Conservation (phyloP, 2,329 filamentous ascomycete species). For the Neocatenulostroma microsporum region DNA sequence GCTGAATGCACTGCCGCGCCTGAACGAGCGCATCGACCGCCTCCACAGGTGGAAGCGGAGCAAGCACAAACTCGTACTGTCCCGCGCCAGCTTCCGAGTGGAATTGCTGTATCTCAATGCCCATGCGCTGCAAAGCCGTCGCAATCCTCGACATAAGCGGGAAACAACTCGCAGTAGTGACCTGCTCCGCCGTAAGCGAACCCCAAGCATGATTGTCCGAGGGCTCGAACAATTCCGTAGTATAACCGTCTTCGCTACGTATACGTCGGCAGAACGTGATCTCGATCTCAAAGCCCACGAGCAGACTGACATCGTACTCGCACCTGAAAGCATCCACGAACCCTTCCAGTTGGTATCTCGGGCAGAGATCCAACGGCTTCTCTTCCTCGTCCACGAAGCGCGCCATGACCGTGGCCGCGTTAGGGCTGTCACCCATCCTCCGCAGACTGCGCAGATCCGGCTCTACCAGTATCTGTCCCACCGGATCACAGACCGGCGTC, state of each 20-base stretch:
- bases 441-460: slow-evolving; percentile 59
- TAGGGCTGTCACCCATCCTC: slow-evolving; percentile 39
- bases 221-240: slow-evolving; percentile 31
- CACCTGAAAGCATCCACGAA: slow-evolving; percentile 46
- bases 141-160: slow-evolving; percentile 60
- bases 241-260: no score
- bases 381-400: slow-evolving; percentile 56
- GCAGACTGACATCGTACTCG: slow-evolving; percentile 49
- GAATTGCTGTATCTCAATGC: slow-evolving; percentile 62
- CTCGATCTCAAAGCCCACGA: slow-evolving; percentile 76
- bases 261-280: slow-evolving; percentile 59
- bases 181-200: slow-evolving; percentile 55
- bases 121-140: slow-evolving; percentile 50
- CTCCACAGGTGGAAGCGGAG: slow-evolving; percentile 53
- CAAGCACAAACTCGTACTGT: slow-evolving; percentile 70
- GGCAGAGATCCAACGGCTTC: slow-evolving; percentile 50
- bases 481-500: slow-evolving; percentile 47
- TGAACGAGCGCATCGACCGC: slow-evolving; percentile 67
- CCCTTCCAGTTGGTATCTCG: slow-evolving; percentile 40
- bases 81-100: slow-evolving; percentile 66
- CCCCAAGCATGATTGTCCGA: slow-evolving; percentile 65
- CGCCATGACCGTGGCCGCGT: slow-evolving; percentile 55
- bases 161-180: slow-evolving; percentile 47
- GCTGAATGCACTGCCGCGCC: slow-evolving; percentile 60
- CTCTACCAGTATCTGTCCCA: slow-evolving; percentile 58